Base-by-base conservation (phyloP, 192 early-diverging fungal genomes). In the Umbelopsis sp. region DNA sequence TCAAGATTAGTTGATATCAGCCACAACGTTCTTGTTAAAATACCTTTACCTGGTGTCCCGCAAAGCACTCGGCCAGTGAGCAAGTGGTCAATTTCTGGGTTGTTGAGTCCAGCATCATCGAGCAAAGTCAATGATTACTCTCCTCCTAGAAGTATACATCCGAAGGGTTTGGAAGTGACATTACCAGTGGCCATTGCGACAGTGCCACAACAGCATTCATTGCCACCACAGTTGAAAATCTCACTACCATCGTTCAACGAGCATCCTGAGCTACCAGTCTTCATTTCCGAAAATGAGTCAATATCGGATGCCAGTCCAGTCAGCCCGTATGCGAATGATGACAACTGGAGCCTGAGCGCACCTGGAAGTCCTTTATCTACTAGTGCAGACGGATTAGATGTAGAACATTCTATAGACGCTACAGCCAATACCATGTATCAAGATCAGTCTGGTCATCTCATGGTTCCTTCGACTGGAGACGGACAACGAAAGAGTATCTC, bases 141-240 rank as follows among this genome's bases (percentile, higher is more conserved):
- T 41, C 58, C 33, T 16, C 21, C 18, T 46, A 49, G 21, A 12
- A 20, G 15, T 16, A 33, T 41, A n/a, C 67, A 30, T 4, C 21
- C 46, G 20, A 49, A 49, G 49, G 51, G 49, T n/a, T 8, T 21
- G 5, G 51, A 30, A 9, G 27, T 66, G 23, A 55, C 48, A 5
- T 45, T 73, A 2, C 71, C 71, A 10, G 45, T 76, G 13, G 23
- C 44, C 12, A 49, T 76, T 6, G 46, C 65, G 1, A 76, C 75
- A 15, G 49, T 76, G 4, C 75, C 70, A 8, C 55, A 8, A 4
- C 45, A n/a, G 18, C 25, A 55, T 20, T 1, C 49, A 11, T 25
- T 67, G 18, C 49, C 65, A 44, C 46, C 50, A 23, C 51, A 55
- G 35, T 35, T 78, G 9, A 66, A 70, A 18, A 52, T 58, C 48